phyloP scores from a whole-genome alignment of 805 yeast genomes.

The Wickerhamomyces xylosicus region DNA sequence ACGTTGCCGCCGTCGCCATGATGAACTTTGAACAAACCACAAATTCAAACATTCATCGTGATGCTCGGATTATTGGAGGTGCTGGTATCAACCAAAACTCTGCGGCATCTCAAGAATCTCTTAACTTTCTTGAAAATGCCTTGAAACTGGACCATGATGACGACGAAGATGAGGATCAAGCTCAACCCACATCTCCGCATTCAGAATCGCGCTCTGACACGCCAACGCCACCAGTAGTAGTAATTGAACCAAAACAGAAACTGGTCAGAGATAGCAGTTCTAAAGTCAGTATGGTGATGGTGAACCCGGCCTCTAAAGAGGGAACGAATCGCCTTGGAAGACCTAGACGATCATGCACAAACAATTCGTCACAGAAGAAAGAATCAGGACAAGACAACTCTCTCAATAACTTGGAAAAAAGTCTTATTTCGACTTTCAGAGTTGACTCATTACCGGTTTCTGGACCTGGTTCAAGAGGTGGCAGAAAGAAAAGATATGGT shows the following conservation, averaged over 20 bases:
- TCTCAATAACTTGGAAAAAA: slow-evolving; percentile 13
- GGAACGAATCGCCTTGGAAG: slow-evolving; percentile 18
- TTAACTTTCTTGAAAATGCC: slow-evolving; percentile 9
- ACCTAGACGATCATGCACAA: slow-evolving; percentile 12
- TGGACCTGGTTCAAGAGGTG: slow-evolving; percentile 21
- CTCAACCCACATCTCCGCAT: too few relatives aligned
- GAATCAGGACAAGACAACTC: slow-evolving; percentile 5
- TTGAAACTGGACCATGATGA: background rate
- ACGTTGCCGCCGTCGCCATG: slow-evolving; percentile 17
- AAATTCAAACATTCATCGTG: background rate
- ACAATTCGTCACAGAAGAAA: background rate
- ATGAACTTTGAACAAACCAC: slow-evolving; percentile 15
- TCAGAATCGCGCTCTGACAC: too few relatives aligned
- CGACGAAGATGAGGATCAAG: background rate
- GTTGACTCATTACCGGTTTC: slow-evolving; percentile 15
- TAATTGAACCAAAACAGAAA: slow-evolving; percentile 14
- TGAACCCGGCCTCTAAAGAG: slow-evolving; percentile 16
- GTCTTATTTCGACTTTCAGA: slow-evolving; percentile 16
- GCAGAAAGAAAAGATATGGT: slow-evolving; percentile 7
- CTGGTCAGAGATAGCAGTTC: slow-evolving; percentile 13
- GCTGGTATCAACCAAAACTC: slow-evolving; percentile 1
- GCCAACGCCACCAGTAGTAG: background rate
- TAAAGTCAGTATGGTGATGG: slow-evolving; percentile 18
- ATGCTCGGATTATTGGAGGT: background rate
- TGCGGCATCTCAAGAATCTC: slow-evolving; percentile 3